These are phyloP conservation scores for Ophiorrhiza pumila DNA, from an alignment of 257 asterid genomes.

Conservation along the genomic window DNA sequence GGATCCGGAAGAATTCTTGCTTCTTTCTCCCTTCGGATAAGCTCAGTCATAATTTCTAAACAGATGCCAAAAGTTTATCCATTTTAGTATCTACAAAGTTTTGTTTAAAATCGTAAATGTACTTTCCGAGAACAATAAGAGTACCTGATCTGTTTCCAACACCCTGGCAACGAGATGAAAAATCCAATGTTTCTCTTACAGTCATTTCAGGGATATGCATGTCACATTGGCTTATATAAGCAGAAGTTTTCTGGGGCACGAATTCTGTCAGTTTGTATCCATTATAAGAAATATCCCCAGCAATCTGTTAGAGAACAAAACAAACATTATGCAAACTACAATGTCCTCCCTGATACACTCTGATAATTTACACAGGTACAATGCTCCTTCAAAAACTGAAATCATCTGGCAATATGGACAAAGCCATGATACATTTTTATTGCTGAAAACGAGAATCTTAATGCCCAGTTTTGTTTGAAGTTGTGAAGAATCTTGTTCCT, in stretches of 20 bases:
- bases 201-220: conserved; percentile 71
- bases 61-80: conserved; percentile 14
- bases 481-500: too few species aligned
- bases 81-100: background rate
- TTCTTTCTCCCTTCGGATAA: conserved; percentile 59
- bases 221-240: conserved; percentile 63
- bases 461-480: too few species aligned
- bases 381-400: too few species aligned
- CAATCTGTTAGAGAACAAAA: conserved; percentile 35
- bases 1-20: conserved; percentile 70
- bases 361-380: too few species aligned
- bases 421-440: too few species aligned
- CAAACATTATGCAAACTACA: too few species aligned
- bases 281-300: conserved; percentile 55
- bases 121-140: background rate
- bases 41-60: conserved; percentile 51
- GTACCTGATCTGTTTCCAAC: conserved; percentile 64
- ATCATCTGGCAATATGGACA: too few species aligned
- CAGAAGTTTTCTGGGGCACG: conserved; percentile 67
- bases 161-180: conserved; percentile 62
- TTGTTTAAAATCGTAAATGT: too few species aligned
- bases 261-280: conserved; percentile 60
- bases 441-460: too few species aligned
- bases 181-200: conserved; percentile 59
- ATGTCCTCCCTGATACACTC: too few species aligned